Evolutionary conservation across 2,329 filamentous ascomycete species (phyloP).

Genomic region (Calonectria crousiana): DNA sequence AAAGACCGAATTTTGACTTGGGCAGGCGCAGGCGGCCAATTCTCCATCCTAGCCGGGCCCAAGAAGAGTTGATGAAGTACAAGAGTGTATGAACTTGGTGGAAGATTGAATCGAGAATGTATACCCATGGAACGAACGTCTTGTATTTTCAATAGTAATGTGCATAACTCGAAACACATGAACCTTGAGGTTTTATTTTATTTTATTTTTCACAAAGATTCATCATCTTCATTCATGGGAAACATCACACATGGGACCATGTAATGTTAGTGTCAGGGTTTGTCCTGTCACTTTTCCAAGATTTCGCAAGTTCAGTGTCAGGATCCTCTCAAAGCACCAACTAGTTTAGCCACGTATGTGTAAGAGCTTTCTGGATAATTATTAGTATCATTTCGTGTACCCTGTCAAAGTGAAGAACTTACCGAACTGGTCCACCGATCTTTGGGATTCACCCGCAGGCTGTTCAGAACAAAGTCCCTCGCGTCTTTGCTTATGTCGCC

Average conservation of each 20-base stretch:
- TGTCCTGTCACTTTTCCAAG: too few relatives aligned
- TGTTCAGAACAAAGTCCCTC: background rate
- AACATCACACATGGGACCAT: background rate
- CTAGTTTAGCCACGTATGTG: background rate
- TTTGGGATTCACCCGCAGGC: background rate
- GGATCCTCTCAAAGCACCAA: too few relatives aligned
- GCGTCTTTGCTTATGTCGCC: background rate
- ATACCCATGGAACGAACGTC: background rate
- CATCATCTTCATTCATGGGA: too few relatives aligned
- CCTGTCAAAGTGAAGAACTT: background rate
- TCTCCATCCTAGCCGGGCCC: conserved; percentile 10
- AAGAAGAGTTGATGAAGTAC: background rate
- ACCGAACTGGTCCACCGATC: background rate
- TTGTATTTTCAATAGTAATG: too few relatives aligned
- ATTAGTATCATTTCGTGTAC: background rate
- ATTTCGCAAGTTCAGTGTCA: background rate
- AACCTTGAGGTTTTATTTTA: background rate
- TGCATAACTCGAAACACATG: background rate
- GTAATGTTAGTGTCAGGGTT: background rate
- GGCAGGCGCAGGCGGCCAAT: conserved; percentile 25
- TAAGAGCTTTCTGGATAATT: background rate
- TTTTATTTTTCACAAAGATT: background rate
- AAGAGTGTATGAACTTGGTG: background rate
- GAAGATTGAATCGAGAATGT: background rate
- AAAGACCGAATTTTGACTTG: conserved; percentile 7